phyloP scores from a whole-genome alignment of 1,284 basidiomycete species.

The Volvariella surrecta region DNA sequence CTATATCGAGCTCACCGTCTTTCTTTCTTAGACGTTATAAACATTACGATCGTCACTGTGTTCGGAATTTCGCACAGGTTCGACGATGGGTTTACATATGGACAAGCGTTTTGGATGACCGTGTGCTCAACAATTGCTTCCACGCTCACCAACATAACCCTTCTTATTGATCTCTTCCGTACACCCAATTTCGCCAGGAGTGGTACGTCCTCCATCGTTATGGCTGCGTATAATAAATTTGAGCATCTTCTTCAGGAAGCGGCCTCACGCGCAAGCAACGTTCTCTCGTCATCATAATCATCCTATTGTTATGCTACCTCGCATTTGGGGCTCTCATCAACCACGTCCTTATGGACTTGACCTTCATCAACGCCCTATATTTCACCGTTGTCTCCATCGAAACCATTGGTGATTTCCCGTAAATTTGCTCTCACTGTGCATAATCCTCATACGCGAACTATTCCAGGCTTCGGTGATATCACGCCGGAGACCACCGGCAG shows the following conservation, averaged over 20 bases:
- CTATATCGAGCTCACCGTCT: constrained; percentile 3
- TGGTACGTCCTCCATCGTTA: constrained; percentile 31
- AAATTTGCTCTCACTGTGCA: constrained; percentile 3
- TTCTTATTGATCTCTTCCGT: constrained; percentile 52
- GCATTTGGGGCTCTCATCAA: constrained; percentile 59
- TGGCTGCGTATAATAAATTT: not conserved
- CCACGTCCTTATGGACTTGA: constrained; percentile 47
- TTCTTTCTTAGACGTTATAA: constrained; percentile 55
- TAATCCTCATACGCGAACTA: too few species aligned
- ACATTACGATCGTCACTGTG: constrained; percentile 48
- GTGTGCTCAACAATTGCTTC: constrained; percentile 70
- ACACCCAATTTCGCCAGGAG: constrained; percentile 62
- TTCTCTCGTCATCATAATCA: constrained; percentile 69
- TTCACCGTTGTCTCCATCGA: constrained; percentile 66
- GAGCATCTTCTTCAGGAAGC: constrained; percentile 36
- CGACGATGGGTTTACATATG: constrained; percentile 64
- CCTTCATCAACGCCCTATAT: constrained; percentile 64
- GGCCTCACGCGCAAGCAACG: constrained; percentile 78
- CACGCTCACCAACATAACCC: constrained; percentile 57
- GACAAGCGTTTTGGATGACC: constrained; percentile 76
- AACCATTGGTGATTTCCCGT: constrained; percentile 44
- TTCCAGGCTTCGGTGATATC: constrained; percentile 67
- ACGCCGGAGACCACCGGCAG: constrained; percentile 37
- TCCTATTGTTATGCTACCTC: constrained; percentile 65
- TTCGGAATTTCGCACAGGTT: constrained; percentile 63